Evolutionary conservation across 208 protist genomes (phyloP), one percentile per base, ranked within the genome.

Genomic region (Phytomonas sp.): DNA sequence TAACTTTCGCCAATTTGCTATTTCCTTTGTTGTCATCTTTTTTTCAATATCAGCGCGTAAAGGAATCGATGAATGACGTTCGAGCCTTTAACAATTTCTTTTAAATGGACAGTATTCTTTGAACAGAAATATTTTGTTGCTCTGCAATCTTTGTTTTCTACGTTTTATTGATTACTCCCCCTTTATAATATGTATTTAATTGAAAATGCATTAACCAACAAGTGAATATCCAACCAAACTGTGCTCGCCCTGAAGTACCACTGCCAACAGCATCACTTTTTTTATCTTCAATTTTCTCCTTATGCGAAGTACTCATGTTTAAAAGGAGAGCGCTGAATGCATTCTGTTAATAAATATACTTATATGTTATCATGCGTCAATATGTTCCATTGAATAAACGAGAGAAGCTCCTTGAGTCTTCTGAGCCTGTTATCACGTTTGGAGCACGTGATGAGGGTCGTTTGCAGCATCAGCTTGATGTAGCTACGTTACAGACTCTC

Each of bases 401-500:
- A 9, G 63, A 67, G 63, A 34, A 43, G 11, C 34, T 67, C 20
- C 30, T 67, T 11, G 34, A 37, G 63, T 43, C 34, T 30, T 43
- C 63, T 5, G 31, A 67, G 23, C 63, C 63, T 4, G 63, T 67
- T 43, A 15, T 67, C 5, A 67, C 63, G 6, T 67, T 43, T 43
- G 33, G 31, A 28, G 63, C 63, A 8, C 63, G 63, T 29, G 34
- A 43, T 37, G 63, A 67, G 33, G 34, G 23, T 7, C 63, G 63
- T 20, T 43, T 67, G 63, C 63, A 67, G 28, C 34, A 37, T 29
- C 34, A 43, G 26, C 63, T 67, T 1, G 63, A 67, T 20, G 13
- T 43, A 3, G 63, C 63, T 7, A 67, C 63, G 13, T 51, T 51
- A 51, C 40, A 51, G 40, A 51, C 40, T 51, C 40, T 51, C 13